Evolutionary conservation across 495 filamentous ascomycete genomes (phyloP).

Genomic region (Chaetomidium leptoderma): DNA sequence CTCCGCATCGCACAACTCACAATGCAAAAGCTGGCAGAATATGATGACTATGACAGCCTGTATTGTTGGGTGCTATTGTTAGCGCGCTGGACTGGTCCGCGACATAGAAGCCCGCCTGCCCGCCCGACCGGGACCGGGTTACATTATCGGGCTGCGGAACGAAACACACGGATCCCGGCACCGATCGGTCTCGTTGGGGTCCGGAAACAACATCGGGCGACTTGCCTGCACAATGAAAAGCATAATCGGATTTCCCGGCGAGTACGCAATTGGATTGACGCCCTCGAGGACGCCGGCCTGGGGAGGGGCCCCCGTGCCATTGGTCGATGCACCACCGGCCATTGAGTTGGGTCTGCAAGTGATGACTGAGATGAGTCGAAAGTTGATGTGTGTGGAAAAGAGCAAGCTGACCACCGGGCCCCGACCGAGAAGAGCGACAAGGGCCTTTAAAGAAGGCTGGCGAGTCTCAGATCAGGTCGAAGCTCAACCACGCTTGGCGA

Average conservation of each 20-base stretch:
- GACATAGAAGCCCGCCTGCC: conserved; percentile 8
- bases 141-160: not conserved
- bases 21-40: conserved; percentile 71
- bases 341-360: not conserved
- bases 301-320: conserved; percentile 21
- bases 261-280: conserved; percentile 65
- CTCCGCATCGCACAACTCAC: conserved; percentile 16
- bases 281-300: conserved; percentile 45
- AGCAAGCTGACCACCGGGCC: not conserved
- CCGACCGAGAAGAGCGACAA: no score
- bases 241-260: conserved; percentile 77
- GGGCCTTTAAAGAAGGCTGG: no score
- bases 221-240: conserved; percentile 91
- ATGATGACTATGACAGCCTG: conserved; percentile 87
- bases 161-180: conserved; percentile 12
- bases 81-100: conserved; percentile 3
- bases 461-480: no score
- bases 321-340: conserved; percentile 16
- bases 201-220: not conserved
- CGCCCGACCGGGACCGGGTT: not conserved
- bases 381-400: no score
- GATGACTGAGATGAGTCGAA: not conserved
- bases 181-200: not conserved
- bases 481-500: no score
- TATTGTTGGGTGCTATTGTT: conserved; percentile 26